Conservation (phyloP, 306 rosid genomes). For the Luffa aegyptiaca region DNA sequence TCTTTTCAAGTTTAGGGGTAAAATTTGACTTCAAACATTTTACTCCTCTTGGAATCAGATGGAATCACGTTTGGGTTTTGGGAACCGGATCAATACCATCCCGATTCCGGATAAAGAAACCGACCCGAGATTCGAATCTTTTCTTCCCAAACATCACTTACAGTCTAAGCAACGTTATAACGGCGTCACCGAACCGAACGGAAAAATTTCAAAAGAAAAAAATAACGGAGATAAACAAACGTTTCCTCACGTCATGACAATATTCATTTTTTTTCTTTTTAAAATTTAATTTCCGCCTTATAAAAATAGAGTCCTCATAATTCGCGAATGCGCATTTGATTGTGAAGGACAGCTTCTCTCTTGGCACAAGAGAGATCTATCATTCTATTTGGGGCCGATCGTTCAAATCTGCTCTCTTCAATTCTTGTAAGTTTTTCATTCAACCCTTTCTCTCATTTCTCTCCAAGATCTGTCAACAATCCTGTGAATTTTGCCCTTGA, state of each 20-base stretch:
- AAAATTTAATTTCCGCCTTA: not conserved
- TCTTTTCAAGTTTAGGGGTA: too few relatives aligned
- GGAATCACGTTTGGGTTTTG: not conserved
- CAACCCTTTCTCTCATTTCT: not conserved
- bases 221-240: not conserved
- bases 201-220: not conserved
- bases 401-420: not conserved
- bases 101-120: not conserved
- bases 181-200: slow-evolving; percentile 3
- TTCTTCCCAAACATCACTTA: not conserved
- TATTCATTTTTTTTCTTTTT: not conserved
- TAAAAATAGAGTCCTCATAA: slow-evolving; percentile 7
- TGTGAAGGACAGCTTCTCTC: slow-evolving; percentile 5
- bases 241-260: not conserved
- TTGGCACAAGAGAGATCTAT: slow-evolving; percentile 5
- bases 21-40: too few relatives aligned
- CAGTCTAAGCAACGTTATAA: slow-evolving; percentile 9
- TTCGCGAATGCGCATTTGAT: not conserved
- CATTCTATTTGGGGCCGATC: slow-evolving; percentile 9
- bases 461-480: not conserved
- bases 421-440: not conserved
- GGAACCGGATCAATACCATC: not conserved
- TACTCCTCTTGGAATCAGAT: too few relatives aligned
- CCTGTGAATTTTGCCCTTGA: not conserved
- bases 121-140: not conserved